Percentiles rank a stretch among this genome's conserved stretches.
These are phyloP conservation scores for Pichia deserticola DNA, from an alignment of 805 yeast species.

Conservation along the genomic window DNA sequence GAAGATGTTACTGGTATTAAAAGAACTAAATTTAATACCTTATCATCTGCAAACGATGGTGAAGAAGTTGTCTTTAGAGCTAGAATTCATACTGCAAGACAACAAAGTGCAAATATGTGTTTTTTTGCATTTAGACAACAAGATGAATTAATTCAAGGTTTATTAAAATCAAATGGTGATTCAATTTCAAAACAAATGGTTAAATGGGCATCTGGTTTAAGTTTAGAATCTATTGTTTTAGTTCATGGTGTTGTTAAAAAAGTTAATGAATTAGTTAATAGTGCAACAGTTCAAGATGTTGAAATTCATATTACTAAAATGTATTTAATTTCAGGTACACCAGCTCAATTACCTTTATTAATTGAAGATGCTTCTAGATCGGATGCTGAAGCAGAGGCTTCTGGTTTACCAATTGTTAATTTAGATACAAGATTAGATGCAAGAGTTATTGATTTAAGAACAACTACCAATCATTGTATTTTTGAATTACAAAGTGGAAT, in stretches of 20 bases:
- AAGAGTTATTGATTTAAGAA: conserved; percentile 93
- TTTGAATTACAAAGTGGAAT: conserved; percentile 92
- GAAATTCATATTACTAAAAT: conserved; percentile 77
- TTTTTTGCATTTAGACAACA: conserved; percentile 92
- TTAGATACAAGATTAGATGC: conserved; percentile 93
- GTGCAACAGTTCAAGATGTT: conserved; percentile 85
- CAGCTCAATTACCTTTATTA: conserved; percentile 85
- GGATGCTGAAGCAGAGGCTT: conserved; percentile 88
- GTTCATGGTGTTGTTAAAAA: conserved; percentile 81
- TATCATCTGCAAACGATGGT: conserved; percentile 62
- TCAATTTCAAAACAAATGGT: conserved; percentile 90
- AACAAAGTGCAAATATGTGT: conserved; percentile 92
- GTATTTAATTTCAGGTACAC: conserved; percentile 76
- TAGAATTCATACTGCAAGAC: conserved; percentile 86
- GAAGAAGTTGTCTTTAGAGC: conserved; percentile 83
- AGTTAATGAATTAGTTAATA: conserved; percentile 79
- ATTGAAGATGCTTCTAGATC: conserved; percentile 96
- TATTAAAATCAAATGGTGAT: conserved; percentile 64
- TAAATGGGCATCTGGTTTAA: conserved; percentile 86
- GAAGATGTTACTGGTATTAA: conserved; percentile 51
- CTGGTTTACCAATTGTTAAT: conserved; percentile 88
- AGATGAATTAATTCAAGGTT: conserved; percentile 71
- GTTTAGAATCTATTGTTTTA: conserved; percentile 83
- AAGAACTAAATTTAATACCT: conserved; percentile 51
- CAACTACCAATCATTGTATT: conserved; percentile 95